Evolutionary conservation across 2,329 filamentous ascomycete genomes (phyloP).

Genomic region (Talaromyces sp.): DNA sequence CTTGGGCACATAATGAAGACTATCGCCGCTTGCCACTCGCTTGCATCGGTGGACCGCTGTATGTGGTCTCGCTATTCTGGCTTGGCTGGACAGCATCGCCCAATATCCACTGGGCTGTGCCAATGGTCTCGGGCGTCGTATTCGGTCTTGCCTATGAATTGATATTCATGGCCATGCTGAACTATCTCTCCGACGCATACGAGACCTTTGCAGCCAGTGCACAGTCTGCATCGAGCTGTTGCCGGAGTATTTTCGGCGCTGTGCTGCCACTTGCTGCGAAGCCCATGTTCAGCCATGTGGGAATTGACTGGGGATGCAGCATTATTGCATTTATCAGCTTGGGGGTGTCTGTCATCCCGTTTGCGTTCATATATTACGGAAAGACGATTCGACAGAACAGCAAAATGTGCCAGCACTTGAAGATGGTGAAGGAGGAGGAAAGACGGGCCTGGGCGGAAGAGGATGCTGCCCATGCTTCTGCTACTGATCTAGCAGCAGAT

Average conservation of each 20-base stretch:
- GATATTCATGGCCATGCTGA: constrained; percentile 62
- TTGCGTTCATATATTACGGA: constrained; percentile 40
- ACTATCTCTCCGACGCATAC: constrained; percentile 64
- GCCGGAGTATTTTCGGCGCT: constrained; percentile 49
- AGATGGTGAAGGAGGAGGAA: constrained; percentile 29
- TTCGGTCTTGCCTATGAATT: constrained; percentile 59
- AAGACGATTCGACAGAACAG: constrained; percentile 35
- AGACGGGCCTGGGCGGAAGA: constrained; percentile 15
- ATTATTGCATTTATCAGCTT: constrained; percentile 37
- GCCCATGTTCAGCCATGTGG: constrained; percentile 38
- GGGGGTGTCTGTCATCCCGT: constrained; percentile 35
- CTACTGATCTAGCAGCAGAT: not conserved
- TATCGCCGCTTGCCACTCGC: constrained; percentile 66
- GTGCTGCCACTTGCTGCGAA: constrained; percentile 52
- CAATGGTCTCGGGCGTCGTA: constrained; percentile 56
- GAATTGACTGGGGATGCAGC: constrained; percentile 40
- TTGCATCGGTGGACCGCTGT: constrained; percentile 61
- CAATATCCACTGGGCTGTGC: constrained; percentile 36
- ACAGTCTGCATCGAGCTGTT: constrained; percentile 50
- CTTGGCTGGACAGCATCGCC: constrained; percentile 29
- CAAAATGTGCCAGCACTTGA: constrained; percentile 38
- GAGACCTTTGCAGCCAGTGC: constrained; percentile 59
- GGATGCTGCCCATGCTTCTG: not conserved
- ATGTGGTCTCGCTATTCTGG: constrained; percentile 47
- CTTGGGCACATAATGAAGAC: constrained; percentile 55